Evolutionary conservation across 108 stramenopile genomes (phyloP).

Genomic region (Poteriospumella lacustris): DNA sequence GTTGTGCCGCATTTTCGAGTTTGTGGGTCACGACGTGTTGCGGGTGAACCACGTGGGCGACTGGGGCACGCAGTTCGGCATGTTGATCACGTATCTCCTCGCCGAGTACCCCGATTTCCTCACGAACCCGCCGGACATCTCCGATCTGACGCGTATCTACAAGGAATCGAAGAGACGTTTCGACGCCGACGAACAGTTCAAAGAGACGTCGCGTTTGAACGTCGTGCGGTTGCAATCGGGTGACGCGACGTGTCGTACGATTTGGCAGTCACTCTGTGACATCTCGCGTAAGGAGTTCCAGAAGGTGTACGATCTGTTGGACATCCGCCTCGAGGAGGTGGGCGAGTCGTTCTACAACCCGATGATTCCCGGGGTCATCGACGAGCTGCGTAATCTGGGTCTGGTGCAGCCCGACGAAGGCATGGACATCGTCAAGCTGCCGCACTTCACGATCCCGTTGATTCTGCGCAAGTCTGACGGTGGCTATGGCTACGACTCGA

Average conservation of each 20-base stretch:
- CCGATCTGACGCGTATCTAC: slow-evolving; percentile 93
- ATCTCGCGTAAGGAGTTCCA: slow-evolving; percentile 85
- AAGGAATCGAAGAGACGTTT: slow-evolving; percentile 90
- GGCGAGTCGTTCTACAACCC: slow-evolving; percentile 99
- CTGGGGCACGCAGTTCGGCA: slow-evolving; percentile 99
- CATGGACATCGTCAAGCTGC: slow-evolving; percentile 66
- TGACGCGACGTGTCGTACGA: slow-evolving; percentile 71
- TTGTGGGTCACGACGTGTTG: slow-evolving; percentile 71
- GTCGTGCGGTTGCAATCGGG: slow-evolving; percentile 95
- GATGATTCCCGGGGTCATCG: slow-evolving; percentile 85
- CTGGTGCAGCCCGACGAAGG: slow-evolving; percentile 72
- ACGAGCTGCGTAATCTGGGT: slow-evolving; percentile 69
- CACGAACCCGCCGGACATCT: slow-evolving; percentile 70
- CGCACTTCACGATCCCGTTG: slow-evolving; percentile 65
- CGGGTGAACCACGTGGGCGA: slow-evolving; percentile 98
- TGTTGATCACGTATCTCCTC: slow-evolving; percentile 95
- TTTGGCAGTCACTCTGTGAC: slow-evolving; percentile 91
- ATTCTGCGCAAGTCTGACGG: slow-evolving; percentile 98
- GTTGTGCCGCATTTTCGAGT: slow-evolving; percentile 90
- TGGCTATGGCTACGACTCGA: slow-evolving; percentile 98
- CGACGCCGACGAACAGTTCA: slow-evolving; percentile 87
- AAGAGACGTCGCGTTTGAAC: slow-evolving; percentile 78
- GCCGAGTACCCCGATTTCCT: slow-evolving; percentile 86
- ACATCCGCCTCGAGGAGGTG: slow-evolving; percentile 78
- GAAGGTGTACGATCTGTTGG: slow-evolving; percentile 92